Base-by-base conservation (phyloP, 2,329 filamentous ascomycete genomes). In the Aspergillus pseudotamarii region DNA sequence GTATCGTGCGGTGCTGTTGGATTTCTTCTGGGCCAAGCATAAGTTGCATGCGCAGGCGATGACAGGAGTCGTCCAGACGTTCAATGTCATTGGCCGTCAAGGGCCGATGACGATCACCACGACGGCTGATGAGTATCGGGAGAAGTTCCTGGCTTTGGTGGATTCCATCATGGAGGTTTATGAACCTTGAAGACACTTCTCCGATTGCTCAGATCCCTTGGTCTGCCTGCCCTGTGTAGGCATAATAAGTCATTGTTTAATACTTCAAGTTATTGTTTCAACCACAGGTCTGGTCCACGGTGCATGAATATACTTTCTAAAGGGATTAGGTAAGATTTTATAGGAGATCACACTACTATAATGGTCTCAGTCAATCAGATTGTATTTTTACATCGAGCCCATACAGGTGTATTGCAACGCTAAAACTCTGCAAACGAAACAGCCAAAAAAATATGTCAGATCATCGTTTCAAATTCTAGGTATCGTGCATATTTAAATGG, bases 21-120 rank as follows among this genome's bases (percentile, higher is more conserved):
- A 93, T 75, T 93, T 93, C 77, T 92, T 93, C 80, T 93, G 90
- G 90, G 86, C 89, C 0, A 91, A 90, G 76, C 89, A 92, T 75
- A 89, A 89, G 68, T 69, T 88, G 0, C 88, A 87, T 59, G 87
- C 91, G 0, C 86, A 84, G 73, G 81, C 86, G 1, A 85, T 92
- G 84, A 91, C 89, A 0, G 83, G 85, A 0, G 75, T 92, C 41
- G 85, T 93, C 63, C 85, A 85, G 56, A 78, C 83, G 0, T 91
- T 88, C 69, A 92, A 92, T 69, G 69, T 83, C 14, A 79, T 92
- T 32, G 87, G 86, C 36, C 79, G 83, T 3, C 84, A 89, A 68
- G 90, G 89, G 0, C 89, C 86, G 0, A 93, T 93, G 90, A 90
- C 87, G 64, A 91, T 93, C 60, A 93, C 90, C 0, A 89, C 90